Evolutionary conservation across 768 basidiomycete species (phyloP), one percentile per base, ranked within the genome.

Genomic region (Leccinum longicurvipes): DNA sequence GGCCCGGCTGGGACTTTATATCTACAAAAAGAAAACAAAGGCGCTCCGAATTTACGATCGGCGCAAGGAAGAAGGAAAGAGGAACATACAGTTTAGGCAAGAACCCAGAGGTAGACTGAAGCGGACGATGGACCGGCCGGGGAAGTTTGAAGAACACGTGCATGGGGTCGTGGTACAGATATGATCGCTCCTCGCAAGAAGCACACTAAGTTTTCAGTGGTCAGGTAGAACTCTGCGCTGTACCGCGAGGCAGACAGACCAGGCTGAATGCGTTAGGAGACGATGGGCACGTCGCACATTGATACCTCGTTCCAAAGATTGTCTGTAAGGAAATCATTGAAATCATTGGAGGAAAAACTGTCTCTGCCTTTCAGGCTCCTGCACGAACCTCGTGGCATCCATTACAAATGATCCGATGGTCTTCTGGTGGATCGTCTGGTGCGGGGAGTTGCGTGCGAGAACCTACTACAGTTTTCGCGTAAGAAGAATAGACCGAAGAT

Each of bases 121-220:
- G 74, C 1, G 79, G 79, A 14, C 79, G 76, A 27, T 91, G 80
- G 11, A 95, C 86, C 3, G 89, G 91, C 19, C 90, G 81, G 31
- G 85, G 85, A 31, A 98, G 77, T 65, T 92, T 95, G 77, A 96
- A 83, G 74, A 97, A 98, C 11, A 88, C 75, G 58, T 98, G 94
- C 72, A 79, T 81, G 0, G 92, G 85, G 67, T 96, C 85, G 65
- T 98, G 94, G 17, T 91, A 64, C 6, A 78, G 72, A 65, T 93
- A 91, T 0, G 93, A 96, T 41, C 76, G 78, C 28, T 74, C 72
- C 71, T 98, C 94, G 67, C 94, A 98, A 27, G 76, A 77, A 21
- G 82, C 75, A 68, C 95, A 97, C 93, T 97, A 52, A 41, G 1
- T 49, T 48, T 17, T 21, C 31, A 11, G 47, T 3, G 25, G 51